Conservation (phyloP, 2,329 filamentous ascomycete species). For the Pezicula neosporulosa region DNA sequence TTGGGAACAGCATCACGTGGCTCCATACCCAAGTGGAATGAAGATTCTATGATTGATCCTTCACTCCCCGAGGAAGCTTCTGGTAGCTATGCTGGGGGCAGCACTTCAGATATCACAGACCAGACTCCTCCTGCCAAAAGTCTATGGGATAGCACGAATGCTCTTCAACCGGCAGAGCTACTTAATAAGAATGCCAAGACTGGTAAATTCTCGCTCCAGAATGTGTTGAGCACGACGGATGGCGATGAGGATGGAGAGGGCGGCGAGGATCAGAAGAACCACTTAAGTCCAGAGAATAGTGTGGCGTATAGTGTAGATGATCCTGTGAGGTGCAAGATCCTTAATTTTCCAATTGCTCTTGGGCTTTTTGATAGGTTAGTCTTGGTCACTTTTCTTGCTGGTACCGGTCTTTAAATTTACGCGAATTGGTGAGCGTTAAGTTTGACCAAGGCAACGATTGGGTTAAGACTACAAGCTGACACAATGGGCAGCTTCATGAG, state of each 20-base stretch:
- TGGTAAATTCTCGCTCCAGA: constrained; percentile 31
- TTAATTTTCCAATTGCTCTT: constrained; percentile 25
- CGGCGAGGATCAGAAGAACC: background rate
- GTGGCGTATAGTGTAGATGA: constrained; percentile 18
- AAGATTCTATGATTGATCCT: background rate
- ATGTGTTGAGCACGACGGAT: constrained; percentile 23
- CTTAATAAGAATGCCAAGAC: constrained; percentile 31
- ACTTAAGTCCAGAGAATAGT: background rate
- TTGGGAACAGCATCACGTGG: background rate
- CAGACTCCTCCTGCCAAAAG: background rate
- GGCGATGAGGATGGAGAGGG: background rate
- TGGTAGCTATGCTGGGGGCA: background rate
- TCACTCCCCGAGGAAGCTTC: background rate
- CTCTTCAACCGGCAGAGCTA: constrained; percentile 30
- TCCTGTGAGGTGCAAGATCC: constrained; percentile 24
- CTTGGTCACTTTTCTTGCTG: background rate
- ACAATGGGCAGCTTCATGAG: constrained; percentile 31
- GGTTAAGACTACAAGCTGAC: background rate
- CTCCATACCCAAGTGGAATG: background rate
- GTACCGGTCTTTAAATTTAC: too few species aligned
- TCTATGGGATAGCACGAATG: constrained; percentile 10
- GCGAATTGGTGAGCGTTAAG: background rate
- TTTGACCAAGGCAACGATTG: background rate
- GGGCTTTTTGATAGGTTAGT: constrained; percentile 28
- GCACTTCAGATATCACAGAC: background rate